Conservation (phyloP, 176 grass and related monocot genomes). For the Aegilops sharonensis region DNA sequence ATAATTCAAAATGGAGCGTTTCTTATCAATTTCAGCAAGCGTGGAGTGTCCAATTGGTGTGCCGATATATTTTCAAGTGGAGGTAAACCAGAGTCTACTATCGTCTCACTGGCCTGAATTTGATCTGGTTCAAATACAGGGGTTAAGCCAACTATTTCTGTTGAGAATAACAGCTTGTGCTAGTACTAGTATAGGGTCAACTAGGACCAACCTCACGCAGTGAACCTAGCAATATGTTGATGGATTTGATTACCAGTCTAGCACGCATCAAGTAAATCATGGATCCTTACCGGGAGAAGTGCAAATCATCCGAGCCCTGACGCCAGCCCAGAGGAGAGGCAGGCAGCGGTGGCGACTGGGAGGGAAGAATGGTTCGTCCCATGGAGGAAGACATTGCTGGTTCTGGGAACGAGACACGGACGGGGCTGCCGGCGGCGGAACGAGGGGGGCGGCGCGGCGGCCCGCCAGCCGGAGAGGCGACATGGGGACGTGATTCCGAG, state of each 20-base stretch:
- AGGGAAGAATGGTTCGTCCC: background rate
- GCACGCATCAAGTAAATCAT: background rate
- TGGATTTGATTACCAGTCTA: background rate
- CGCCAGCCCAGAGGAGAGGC: background rate
- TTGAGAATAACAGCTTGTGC: background rate
- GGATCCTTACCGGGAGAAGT: background rate
- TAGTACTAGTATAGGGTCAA: background rate
- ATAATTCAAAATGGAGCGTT: background rate
- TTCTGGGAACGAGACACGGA: background rate
- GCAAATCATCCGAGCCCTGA: background rate
- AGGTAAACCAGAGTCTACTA: background rate
- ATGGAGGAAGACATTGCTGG: background rate
- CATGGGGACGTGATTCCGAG: background rate
- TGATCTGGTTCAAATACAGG: background rate
- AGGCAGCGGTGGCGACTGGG: background rate
- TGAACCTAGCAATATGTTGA: background rate
- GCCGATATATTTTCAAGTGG: background rate
- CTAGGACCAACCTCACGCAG: background rate
- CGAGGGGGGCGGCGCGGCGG: background rate
- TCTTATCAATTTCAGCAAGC: background rate
- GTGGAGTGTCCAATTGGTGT: background rate
- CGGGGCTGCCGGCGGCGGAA: background rate
- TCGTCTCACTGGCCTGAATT: background rate
- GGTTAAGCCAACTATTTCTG: background rate
- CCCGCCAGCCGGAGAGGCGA: background rate